Conservation (phyloP, 495 filamentous ascomycete genomes). For the Chaetomium fimeti region DNA sequence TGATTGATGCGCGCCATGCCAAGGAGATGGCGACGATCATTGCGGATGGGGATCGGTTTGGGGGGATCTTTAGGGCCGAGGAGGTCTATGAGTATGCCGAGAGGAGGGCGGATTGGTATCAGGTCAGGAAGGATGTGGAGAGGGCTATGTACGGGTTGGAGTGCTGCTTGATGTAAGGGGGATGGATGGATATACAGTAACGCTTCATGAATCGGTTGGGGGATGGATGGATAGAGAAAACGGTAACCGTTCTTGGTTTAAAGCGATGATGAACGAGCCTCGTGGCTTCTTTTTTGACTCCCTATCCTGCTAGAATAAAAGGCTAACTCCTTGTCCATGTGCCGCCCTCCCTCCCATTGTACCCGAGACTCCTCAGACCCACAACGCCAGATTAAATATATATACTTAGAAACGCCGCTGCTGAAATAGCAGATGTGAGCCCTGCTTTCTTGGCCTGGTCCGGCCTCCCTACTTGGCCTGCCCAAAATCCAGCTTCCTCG, state of each 20-base stretch:
- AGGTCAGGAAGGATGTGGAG: conserved; percentile 83
- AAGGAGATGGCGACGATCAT: conserved; percentile 95
- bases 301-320: neutral
- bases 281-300: neutral
- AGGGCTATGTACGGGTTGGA: conserved; percentile 97
- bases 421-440: neutral
- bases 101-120: conserved; percentile 89
- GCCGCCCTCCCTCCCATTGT: neutral
- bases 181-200: neutral
- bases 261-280: conserved; percentile 1
- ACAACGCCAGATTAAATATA: neutral
- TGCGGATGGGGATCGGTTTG: conserved; percentile 84
- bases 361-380: neutral
- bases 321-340: neutral
- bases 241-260: neutral
- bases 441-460: conserved; percentile 4
- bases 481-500: conserved; percentile 84
- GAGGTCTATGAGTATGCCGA: conserved; percentile 98
- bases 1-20: conserved; percentile 82
- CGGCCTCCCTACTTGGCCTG: conserved; percentile 48
- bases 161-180: conserved; percentile 73
- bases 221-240: conserved; percentile 19
- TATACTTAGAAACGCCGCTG: neutral
- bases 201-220: neutral
- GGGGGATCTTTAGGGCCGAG: conserved; percentile 88